Evolutionary conservation across 192 early-diverging fungal species (phyloP).

Genomic region (Coemansia sp.): DNA sequence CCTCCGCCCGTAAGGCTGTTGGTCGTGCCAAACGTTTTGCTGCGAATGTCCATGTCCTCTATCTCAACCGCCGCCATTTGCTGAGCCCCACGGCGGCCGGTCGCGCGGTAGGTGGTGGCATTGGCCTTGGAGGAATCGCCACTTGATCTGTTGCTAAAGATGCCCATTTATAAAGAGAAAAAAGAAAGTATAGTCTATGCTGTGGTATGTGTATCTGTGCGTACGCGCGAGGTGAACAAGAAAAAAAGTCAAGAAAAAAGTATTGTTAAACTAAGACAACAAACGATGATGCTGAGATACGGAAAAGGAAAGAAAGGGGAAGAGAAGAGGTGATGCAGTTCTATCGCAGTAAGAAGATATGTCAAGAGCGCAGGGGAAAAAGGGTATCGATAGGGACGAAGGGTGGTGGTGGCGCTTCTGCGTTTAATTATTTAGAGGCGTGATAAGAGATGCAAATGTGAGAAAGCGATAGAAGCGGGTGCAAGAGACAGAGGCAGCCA

Average conservation of each 20-base stretch:
- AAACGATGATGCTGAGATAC: not conserved
- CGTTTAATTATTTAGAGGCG: slow-evolving; percentile 2
- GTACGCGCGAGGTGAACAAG: not conserved
- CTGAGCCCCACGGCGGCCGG: not conserved
- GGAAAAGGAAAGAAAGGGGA: not conserved
- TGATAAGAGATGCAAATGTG: slow-evolving; percentile 10
- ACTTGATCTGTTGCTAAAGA: slow-evolving; percentile 28
- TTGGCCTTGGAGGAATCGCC: slow-evolving; percentile 11
- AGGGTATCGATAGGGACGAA: not conserved
- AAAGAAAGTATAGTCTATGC: slow-evolving; percentile 4
- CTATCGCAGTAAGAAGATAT: not conserved
- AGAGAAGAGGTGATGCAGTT: slow-evolving; percentile 3
- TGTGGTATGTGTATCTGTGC: not conserved
- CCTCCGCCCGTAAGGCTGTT: slow-evolving; percentile 13
- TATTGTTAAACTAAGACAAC: slow-evolving; percentile 5
- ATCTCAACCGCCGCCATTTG: slow-evolving; percentile 12
- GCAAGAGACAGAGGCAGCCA: not conserved
- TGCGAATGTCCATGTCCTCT: slow-evolving; percentile 24
- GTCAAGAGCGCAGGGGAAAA: not conserved
- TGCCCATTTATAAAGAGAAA: slow-evolving; percentile 27
- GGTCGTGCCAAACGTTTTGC: slow-evolving; percentile 24
- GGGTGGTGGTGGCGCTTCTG: slow-evolving; percentile 1
- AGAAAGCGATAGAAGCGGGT: not conserved
- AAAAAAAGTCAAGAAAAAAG: not conserved
- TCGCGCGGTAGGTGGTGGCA: not conserved